phyloP scores from a whole-genome alignment of 805 yeast species.

The Pichia phayaonensis region DNA sequence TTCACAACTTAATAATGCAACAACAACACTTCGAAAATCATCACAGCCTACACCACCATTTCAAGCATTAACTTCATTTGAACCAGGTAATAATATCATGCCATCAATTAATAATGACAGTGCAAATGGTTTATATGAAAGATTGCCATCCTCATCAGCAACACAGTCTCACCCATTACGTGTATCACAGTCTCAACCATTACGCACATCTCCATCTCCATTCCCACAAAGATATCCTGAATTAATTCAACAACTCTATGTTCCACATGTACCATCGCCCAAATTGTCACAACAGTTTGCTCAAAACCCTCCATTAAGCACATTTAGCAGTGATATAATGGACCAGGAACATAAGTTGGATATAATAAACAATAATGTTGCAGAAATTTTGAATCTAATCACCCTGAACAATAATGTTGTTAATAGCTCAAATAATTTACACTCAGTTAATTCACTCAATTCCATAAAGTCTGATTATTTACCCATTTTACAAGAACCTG shows the following conservation, averaged over 20 bases:
- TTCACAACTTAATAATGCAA: neutral
- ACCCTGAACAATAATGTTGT: neutral
- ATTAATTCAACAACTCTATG: neutral
- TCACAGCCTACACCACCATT: neutral
- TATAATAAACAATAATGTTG: neutral
- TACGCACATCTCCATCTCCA: neutral
- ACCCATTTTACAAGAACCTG: conserved; percentile 1
- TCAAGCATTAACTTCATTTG: neutral
- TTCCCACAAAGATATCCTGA: neutral
- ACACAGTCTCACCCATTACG: neutral
- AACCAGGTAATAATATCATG: neutral
- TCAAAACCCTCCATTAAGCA: neutral
- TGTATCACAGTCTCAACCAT: neutral
- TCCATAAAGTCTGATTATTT: neutral
- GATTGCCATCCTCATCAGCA: neutral
- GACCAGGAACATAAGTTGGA: conserved; percentile 1
- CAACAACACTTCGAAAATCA: neutral
- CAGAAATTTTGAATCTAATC: neutral
- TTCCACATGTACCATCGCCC: neutral
- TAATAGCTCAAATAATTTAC: neutral
- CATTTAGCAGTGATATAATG: neutral
- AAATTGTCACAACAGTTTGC: neutral
- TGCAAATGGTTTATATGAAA: neutral
- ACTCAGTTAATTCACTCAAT: neutral
- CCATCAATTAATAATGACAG: neutral